These are phyloP conservation scores for Basidiobolus meristosporus DNA, from an alignment of 371 early-diverging fungal genomes.

Conservation along the genomic window DNA sequence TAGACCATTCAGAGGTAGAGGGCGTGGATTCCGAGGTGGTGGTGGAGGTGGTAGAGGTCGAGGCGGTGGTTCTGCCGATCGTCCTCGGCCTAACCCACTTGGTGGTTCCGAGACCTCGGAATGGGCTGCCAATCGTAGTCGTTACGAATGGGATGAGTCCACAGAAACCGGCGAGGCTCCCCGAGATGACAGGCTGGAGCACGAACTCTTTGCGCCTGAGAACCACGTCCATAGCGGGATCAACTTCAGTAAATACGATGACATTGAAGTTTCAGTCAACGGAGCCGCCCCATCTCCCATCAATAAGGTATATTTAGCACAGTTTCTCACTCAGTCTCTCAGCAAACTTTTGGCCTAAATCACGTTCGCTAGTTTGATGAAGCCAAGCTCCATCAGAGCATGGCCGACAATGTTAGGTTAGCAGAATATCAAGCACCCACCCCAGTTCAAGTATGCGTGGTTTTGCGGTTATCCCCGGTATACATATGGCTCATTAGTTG, in stretches of 20 bases:
- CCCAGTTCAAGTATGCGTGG: constrained; percentile 28
- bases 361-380: constrained; percentile 13
- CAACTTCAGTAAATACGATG: constrained; percentile 30
- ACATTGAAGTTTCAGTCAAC: constrained; percentile 23
- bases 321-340: no score
- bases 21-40: no score
- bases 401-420: constrained; percentile 28
- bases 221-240: constrained; percentile 20
- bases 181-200: constrained; percentile 13
- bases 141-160: constrained; percentile 24
- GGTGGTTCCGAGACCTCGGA: background rate
- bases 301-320: constrained; percentile 7
- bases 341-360: no score
- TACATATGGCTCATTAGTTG: background rate
- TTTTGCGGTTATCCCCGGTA: background rate
- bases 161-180: constrained; percentile 12
- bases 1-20: no score
- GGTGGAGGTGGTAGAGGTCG: no score
- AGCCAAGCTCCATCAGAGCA: constrained; percentile 19
- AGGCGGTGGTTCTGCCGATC: no score
- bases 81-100: no score
- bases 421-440: constrained; percentile 39
- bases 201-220: constrained; percentile 24
- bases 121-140: constrained; percentile 25
- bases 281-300: constrained; percentile 22